Percentiles rank a stretch among this genome's conserved stretches.
These are phyloP conservation scores for Boehmeria nivea DNA, from an alignment of 306 rosid genomes.

Conservation along the genomic window DNA sequence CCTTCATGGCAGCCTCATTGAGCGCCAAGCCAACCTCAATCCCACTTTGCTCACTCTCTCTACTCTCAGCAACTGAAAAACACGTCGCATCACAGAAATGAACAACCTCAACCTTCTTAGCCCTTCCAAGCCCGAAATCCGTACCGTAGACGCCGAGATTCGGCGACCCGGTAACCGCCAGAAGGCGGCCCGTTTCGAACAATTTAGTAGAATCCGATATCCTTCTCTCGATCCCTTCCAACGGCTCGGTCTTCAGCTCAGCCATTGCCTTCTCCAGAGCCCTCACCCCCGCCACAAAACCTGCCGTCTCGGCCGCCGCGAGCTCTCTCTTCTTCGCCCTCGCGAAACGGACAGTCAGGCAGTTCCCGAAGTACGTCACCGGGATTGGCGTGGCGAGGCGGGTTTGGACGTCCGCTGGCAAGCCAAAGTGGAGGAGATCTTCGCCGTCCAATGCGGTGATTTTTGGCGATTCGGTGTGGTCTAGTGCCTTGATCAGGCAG, in stretches of 20 bases:
- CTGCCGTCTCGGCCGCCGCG: not conserved
- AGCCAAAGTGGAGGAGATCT: not conserved
- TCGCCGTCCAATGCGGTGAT: not conserved
- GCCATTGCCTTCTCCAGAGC: slow-evolving; percentile 1
- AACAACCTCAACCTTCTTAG: not conserved
- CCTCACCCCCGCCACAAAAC: slow-evolving; percentile 1
- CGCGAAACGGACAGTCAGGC: not conserved
- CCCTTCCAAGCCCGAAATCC: slow-evolving; percentile 20
- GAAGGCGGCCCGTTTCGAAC: not conserved
- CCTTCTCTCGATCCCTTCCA: not conserved
- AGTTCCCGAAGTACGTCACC: slow-evolving; percentile 16
- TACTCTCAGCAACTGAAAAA: slow-evolving; percentile 10
- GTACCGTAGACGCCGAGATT: slow-evolving; percentile 8
- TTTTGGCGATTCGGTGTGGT: not conserved
- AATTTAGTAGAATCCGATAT: not conserved
- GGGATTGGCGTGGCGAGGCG: slow-evolving; percentile 4
- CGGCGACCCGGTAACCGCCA: slow-evolving; percentile 1
- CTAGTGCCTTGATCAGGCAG: slow-evolving; percentile 12
- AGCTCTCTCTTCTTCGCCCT: slow-evolving; percentile 1
- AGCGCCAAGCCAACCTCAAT: slow-evolving; percentile 8
- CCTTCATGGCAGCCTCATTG: too few relatives aligned
- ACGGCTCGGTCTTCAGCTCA: not conserved
- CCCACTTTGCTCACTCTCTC: slow-evolving; percentile 11
- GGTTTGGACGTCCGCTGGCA: not conserved
- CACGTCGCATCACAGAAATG: not conserved